A percentile compares a stretch with the other conserved stretches of the same genome.
phyloP scores from a whole-genome alignment of 495 filamentous ascomycete species.

The Penicillium mononematosum region DNA sequence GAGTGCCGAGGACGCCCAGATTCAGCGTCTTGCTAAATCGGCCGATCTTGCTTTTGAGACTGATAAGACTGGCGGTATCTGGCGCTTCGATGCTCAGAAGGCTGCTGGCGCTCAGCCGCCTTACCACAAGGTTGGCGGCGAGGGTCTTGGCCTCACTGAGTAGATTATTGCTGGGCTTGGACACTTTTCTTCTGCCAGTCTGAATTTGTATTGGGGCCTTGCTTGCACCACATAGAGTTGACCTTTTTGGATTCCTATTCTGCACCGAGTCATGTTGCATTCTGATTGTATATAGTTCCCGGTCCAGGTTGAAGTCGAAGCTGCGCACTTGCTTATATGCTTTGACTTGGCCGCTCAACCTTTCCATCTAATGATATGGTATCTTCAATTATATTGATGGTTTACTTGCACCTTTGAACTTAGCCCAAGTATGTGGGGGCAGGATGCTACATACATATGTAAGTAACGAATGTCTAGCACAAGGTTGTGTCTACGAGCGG shows the following conservation, averaged over 20 bases:
- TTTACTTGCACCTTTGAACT: neutral
- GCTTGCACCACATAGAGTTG: constrained; percentile 26
- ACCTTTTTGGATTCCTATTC: constrained; percentile 15
- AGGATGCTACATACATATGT: neutral
- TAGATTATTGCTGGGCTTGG: constrained; percentile 6
- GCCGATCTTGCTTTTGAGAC: constrained; percentile 60
- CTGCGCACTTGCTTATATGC: constrained; percentile 12
- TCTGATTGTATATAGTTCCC: constrained; percentile 32
- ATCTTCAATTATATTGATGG: neutral
- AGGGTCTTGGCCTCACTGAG: constrained; percentile 40
- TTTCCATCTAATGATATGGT: constrained; percentile 24
- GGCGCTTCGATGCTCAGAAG: constrained; percentile 75
- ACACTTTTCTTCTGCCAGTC: neutral
- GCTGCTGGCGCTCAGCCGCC: constrained; percentile 49
- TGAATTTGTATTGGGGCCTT: neutral
- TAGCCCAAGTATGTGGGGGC: neutral
- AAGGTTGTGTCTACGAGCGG: neutral
- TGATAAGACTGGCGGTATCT: constrained; percentile 84
- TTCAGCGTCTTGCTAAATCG: constrained; percentile 56
- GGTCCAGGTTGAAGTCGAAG: constrained; percentile 10
- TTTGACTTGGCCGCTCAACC: constrained; percentile 11
- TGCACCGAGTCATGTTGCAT: constrained; percentile 22
- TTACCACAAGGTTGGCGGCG: constrained; percentile 42
- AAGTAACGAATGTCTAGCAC: neutral
- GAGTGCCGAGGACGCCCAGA: constrained; percentile 51